Conservation (phyloP, 2,329 filamentous ascomycete genomes). For the Fusarium scirpi region DNA sequence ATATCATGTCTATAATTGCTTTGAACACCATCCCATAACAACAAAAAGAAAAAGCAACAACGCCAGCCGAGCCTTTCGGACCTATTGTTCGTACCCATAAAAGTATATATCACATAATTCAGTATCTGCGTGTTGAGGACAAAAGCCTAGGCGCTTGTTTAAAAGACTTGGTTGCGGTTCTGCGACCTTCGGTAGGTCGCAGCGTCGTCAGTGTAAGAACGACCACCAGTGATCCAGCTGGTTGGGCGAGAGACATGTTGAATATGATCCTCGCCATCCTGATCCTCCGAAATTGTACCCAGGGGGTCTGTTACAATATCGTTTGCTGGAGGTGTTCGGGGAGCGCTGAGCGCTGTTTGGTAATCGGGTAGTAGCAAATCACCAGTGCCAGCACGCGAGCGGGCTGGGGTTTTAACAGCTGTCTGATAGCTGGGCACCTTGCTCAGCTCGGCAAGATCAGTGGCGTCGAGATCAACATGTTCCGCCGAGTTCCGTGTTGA, state of each 20-base stretch:
- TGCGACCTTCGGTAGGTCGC: conserved; percentile 41
- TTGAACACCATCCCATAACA: conserved; percentile 9
- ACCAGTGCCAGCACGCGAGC: conserved; percentile 62
- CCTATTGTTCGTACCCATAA: conserved; percentile 28
- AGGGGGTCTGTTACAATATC: conserved; percentile 49
- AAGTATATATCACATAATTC: conserved; percentile 8
- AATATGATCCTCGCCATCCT: conserved; percentile 43
- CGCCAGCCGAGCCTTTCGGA: conserved; percentile 30
- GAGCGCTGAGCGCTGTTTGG: conserved; percentile 68
- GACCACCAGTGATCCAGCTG: conserved; percentile 40
- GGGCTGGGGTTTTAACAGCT: conserved; percentile 74
- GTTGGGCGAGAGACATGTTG: conserved; percentile 44
- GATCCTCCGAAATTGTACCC: conserved; percentile 51
- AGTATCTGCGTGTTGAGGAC: neutral
- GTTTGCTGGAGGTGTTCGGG: conserved; percentile 59
- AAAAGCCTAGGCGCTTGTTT: conserved; percentile 2
- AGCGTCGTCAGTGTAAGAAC: conserved; percentile 44
- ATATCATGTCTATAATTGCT: conserved; percentile 41
- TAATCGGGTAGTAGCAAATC: conserved; percentile 73
- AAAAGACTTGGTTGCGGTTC: conserved; percentile 39
- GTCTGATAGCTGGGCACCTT: conserved; percentile 84
- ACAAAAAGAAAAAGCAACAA: conserved; percentile 23
- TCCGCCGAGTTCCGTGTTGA: conserved; percentile 68
- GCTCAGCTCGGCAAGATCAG: conserved; percentile 73
- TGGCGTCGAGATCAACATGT: conserved; percentile 67